Conservation (phyloP, 2,329 filamentous ascomycete species). For the Arthrobotrys iridis region DNA sequence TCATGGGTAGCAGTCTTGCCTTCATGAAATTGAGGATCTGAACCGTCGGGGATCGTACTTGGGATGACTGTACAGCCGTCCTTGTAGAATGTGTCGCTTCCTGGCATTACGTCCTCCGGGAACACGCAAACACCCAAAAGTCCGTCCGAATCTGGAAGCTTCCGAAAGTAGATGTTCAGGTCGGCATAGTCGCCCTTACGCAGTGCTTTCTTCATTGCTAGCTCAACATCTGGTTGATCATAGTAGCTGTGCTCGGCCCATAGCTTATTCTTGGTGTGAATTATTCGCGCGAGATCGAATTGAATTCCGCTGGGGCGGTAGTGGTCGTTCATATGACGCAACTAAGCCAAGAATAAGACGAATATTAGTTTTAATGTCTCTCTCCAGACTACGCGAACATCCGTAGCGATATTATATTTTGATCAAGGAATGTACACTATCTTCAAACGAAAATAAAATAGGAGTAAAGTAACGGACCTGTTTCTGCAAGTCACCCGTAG, state of each 20-base stretch:
- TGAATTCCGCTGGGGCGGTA: neutral
- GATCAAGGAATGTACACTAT: neutral
- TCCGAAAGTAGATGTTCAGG: neutral
- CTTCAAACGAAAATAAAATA: neutral
- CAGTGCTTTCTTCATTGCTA: too few species aligned
- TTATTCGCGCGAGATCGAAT: neutral
- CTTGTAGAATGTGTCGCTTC: neutral
- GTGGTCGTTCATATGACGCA: neutral
- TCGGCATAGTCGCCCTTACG: slow-evolving; percentile 55
- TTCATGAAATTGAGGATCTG: neutral
- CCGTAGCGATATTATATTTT: neutral
- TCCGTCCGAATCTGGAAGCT: slow-evolving; percentile 1
- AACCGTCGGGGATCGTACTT: neutral
- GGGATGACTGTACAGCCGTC: neutral
- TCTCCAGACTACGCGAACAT: neutral
- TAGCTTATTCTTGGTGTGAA: neutral
- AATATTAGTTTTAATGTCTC: neutral
- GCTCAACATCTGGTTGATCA: slow-evolving; percentile 56
- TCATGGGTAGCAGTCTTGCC: slow-evolving; percentile 59
- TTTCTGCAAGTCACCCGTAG: neutral
- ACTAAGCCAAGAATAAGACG: neutral
- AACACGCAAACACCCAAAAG: neutral
- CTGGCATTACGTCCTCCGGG: neutral
- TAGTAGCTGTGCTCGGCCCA: neutral
- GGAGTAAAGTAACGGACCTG: neutral